Evolutionary conservation across 345 rosid genomes (phyloP).

Genomic region (Bruguiera gymnorhiza): DNA sequence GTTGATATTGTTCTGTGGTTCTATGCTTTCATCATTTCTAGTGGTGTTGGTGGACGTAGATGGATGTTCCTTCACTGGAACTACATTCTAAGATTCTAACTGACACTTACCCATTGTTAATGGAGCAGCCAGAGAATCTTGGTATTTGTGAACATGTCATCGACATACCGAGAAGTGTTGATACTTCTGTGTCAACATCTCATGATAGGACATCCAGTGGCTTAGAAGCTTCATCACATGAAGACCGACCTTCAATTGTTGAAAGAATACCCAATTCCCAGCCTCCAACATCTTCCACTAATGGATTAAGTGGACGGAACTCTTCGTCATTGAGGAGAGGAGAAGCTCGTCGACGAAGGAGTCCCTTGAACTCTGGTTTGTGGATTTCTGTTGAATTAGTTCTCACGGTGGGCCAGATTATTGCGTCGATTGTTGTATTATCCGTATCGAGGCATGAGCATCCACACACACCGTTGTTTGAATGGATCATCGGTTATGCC

Average conservation of each 20-base stretch:
- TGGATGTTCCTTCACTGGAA: conserved; percentile 71
- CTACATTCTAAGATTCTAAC: conserved; percentile 39
- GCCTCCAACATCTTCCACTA: conserved; percentile 45
- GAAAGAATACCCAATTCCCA: conserved; percentile 37
- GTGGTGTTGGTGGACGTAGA: conserved; percentile 48
- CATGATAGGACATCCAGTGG: conserved; percentile 54
- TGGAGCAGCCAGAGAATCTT: conserved; percentile 61
- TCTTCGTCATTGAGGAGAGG: conserved; percentile 49
- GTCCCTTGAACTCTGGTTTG: conserved; percentile 86
- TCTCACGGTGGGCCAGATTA: conserved; percentile 81
- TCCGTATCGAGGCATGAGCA: conserved; percentile 75
- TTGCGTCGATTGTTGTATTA: conserved; percentile 75
- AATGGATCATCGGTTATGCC: conserved; percentile 92
- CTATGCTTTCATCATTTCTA: conserved; percentile 41
- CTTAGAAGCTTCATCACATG: conserved; percentile 47
- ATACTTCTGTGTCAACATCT: conserved; percentile 45
- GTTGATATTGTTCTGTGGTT: conserved; percentile 23
- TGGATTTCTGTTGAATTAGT: conserved; percentile 87
- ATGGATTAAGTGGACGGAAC: conserved; percentile 50
- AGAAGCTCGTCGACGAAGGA: conserved; percentile 68
- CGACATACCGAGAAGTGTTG: conserved; percentile 46
- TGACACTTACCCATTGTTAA: conserved; percentile 51
- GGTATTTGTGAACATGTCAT: conserved; percentile 57
- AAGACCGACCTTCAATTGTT: conserved; percentile 46
- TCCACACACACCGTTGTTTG: conserved; percentile 69